Base-by-base conservation (phyloP, 441 rosid genomes). In the Populus trichocarpa region DNA sequence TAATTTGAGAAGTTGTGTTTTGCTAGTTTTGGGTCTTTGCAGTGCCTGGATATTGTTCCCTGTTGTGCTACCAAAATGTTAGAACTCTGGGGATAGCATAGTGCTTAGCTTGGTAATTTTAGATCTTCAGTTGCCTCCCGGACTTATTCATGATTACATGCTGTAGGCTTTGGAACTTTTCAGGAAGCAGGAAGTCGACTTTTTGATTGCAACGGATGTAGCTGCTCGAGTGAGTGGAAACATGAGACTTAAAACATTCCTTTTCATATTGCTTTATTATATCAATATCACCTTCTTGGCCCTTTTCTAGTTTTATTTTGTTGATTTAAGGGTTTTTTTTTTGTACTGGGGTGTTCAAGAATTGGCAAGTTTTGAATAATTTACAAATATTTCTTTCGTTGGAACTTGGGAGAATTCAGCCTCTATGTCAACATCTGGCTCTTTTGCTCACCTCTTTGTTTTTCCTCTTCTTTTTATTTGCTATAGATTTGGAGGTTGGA, bases 191-290 rank as follows among this genome's bases (percentile, higher is more conserved):
- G 82, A 91, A 86, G 97, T 88, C 69, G 99, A 97, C 81, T 95
- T 95, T 86, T 84, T 95, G 86, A 90, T 93, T 86, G 98, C 98
- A 38, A 95, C 99, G 5, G 98, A 97, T 85, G 98, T 95, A 71
- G 98, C 98, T 75, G 99, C 98, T 76, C 93, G 99, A 82, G 98
- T 97, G 80, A 91, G 99, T 86, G 74, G 22, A 74, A 26, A 70
- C 77, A 73, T 61, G 32, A 35, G 69, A 22, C 68, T 8, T n/a
- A 42, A 13, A 6, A 67, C 26, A 22, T 64, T 20, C 23, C 14
- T 57, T 20, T 70, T 73, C 57, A 32, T 59, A 3, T 70, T 40
- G 28, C 61, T 63, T 11, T 33, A 20, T 8, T 25, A 18, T 20
- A 53, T 53, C 61, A 32, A 8, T 65, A n/a, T 20, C 78, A 38